Evolutionary conservation across 1,284 basidiomycete genomes (phyloP), one percentile per base, ranked within the genome.

Genomic region (Microstroma glucosiphilum): DNA sequence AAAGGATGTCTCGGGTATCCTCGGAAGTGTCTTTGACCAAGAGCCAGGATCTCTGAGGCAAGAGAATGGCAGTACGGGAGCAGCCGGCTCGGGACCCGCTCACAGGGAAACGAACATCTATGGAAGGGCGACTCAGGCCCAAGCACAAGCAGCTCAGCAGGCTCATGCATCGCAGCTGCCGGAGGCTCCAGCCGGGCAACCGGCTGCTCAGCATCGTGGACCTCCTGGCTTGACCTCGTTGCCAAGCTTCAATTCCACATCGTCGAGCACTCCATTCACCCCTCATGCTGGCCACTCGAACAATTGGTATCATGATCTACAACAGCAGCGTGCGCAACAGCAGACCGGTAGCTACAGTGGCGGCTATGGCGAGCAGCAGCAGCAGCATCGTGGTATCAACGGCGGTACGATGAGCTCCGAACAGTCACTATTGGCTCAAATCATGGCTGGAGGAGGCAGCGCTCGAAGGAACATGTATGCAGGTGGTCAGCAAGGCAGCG

Each of bases 341-440:
- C 62, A 65, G 65, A 26, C 8, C 25, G 51, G 51, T 25, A 23
- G 25, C 51, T 54, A 54, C 51, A 7, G 30, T 4, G 30, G 30
- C 9, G 30, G 30, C 30, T 37, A 37, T 37, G 30, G 30, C 30
- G 30, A 37, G 30, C 30, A 37, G 30, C 30, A 37, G 30, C 30
- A 37, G 30, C 30, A 37, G 30, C 30, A 37, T 37, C 30, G 30
- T 9, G 30, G 30, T 37, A 37, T 37, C 30, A 37, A 37, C 30
- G 30, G 30, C 30, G 30, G 30, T 9, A 9, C 30, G 30, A 37
- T 37, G 30, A 37, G 30, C 60, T 57, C 68, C 19, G 60, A 67
- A 6, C 73, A 75, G 40, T 69, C 75, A 56, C 68, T 76, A 8
- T 63, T 77, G 49, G 75, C 73, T n/a, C 75, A 77, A 59, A 56